phyloP scores from a whole-genome alignment of 2,329 filamentous ascomycete genomes.

The Corynespora cassiicola region DNA sequence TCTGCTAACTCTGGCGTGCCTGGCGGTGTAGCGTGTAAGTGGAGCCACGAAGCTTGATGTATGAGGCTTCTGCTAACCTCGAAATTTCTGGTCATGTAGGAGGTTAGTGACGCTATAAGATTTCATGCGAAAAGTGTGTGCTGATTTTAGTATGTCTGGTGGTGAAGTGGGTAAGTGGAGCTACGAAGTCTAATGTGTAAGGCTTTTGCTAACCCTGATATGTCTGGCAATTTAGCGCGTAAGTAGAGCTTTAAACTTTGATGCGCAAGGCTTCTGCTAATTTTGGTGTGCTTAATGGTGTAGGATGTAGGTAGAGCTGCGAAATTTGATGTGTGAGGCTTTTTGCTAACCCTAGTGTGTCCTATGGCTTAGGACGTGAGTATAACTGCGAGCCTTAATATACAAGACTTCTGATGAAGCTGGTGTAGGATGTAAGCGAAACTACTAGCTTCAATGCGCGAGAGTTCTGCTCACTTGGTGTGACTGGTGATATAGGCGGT shows the following conservation, averaged over 20 bases:
- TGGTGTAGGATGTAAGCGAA: constrained; percentile 3
- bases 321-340: constrained; percentile 5
- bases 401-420: constrained; percentile 7
- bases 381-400: constrained; percentile 4
- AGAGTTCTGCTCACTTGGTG: no score
- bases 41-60: constrained; percentile 6
- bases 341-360: constrained; percentile 4
- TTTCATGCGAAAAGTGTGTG: no score
- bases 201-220: no score
- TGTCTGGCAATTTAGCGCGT: constrained; percentile 10
- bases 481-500: constrained; percentile 11
- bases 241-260: constrained; percentile 4
- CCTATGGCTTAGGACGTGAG: constrained; percentile 3
- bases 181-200: no score
- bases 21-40: constrained; percentile 11
- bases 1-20: constrained; percentile 5
- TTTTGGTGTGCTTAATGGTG: constrained; percentile 6
- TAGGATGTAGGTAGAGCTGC: constrained; percentile 7
- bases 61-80: constrained; percentile 7
- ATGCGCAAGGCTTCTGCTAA: constrained; percentile 2
- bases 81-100: no score
- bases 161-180: no score
- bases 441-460: not conserved
- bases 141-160: no score
- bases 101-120: no score